A percentile compares a stretch with the other conserved stretches of the same genome.
phyloP scores from a whole-genome alignment of 2,329 filamentous ascomycete genomes.

The Myriosclerotinia curreyana region DNA sequence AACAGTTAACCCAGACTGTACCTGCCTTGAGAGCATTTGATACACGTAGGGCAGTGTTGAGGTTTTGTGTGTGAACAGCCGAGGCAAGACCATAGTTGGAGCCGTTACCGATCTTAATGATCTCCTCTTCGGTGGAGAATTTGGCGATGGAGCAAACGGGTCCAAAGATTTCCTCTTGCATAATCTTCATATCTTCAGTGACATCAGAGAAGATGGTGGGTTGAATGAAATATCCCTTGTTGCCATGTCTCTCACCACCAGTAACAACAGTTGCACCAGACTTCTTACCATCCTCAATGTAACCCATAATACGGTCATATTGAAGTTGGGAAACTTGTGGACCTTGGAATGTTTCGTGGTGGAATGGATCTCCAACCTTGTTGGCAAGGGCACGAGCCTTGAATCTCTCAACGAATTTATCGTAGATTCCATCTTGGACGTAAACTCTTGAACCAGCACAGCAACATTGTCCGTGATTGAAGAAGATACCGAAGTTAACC shows the following conservation, averaged over 20 bases:
- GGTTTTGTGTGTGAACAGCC: constrained; percentile 64
- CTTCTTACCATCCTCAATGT: constrained; percentile 63
- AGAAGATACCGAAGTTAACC: constrained; percentile 52
- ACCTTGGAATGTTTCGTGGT: constrained; percentile 64
- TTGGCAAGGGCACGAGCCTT: constrained; percentile 62
- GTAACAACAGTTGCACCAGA: constrained; percentile 62
- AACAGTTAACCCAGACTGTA: constrained; percentile 40
- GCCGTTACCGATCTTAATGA: constrained; percentile 60
- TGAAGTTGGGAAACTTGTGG: constrained; percentile 68
- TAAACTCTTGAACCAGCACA: constrained; percentile 66
- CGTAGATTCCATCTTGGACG: constrained; percentile 68
- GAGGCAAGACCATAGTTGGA: constrained; percentile 66
- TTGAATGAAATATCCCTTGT: constrained; percentile 69
- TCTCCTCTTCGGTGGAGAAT: constrained; percentile 67
- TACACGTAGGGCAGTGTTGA: constrained; percentile 66
- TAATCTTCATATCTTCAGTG: constrained; percentile 69
- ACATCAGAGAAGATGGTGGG: constrained; percentile 72
- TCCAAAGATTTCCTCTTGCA: constrained; percentile 73
- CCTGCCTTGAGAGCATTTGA: constrained; percentile 62
- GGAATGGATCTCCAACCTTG: constrained; percentile 66
- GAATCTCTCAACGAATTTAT: constrained; percentile 65
- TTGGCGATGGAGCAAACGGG: constrained; percentile 69
- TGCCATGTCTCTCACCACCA: constrained; percentile 63
- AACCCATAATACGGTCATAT: constrained; percentile 68
- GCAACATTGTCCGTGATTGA: constrained; percentile 45